Evolutionary conservation across 1,284 basidiomycete species (phyloP).

Genomic region (Coniferiporia sulphurascens): DNA sequence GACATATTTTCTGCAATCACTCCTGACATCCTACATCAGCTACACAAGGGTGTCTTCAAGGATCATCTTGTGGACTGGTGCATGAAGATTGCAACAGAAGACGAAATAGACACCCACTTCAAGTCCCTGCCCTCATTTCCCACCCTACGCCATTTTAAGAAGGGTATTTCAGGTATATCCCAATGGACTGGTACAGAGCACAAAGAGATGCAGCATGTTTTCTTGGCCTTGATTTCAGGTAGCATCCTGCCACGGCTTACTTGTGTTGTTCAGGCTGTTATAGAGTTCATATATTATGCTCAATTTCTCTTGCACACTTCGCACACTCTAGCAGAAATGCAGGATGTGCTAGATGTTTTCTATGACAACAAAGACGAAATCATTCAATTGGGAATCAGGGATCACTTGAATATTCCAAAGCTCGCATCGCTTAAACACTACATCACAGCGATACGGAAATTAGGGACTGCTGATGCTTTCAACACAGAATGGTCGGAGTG

Average conservation of each 20-base stretch:
- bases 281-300: conserved; percentile 35
- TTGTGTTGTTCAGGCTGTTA: conserved; percentile 22
- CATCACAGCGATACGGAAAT: no score
- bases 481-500: conserved; percentile 30
- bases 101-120: conserved; percentile 17
- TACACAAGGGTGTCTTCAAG: conserved; percentile 30
- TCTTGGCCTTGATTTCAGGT: conserved; percentile 24
- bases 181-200: conserved; percentile 29
- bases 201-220: conserved; percentile 26
- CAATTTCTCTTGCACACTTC: conserved; percentile 29
- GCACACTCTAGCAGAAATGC: conserved; percentile 23
- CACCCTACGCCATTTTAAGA: conserved; percentile 23
- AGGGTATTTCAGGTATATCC: conserved; percentile 24
- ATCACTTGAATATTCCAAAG: conserved; percentile 17
- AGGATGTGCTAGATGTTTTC: conserved; percentile 26
- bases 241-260: conserved; percentile 8
- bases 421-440: no score
- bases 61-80: conserved; percentile 29
- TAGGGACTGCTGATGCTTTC: not conserved
- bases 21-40: conserved; percentile 30
- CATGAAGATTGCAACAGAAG: not conserved
- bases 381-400: not conserved
- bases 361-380: conserved; percentile 24
- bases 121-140: no score
- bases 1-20: conserved; percentile 27